Evolutionary conservation across 768 basidiomycete species (phyloP).

Genomic region (Kwoniella europaea): DNA sequence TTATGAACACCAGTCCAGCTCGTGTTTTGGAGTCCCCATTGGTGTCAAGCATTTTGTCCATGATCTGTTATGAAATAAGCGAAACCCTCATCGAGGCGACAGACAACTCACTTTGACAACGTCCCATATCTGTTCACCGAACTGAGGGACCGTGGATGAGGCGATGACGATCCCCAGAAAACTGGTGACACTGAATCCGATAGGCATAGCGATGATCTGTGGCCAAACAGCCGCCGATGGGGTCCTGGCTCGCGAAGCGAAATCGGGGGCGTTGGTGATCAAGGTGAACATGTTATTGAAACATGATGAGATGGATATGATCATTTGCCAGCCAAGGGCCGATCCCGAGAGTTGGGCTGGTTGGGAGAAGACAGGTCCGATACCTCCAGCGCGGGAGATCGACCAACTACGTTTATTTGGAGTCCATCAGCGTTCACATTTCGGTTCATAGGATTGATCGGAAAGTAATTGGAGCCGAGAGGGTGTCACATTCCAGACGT

Average conservation of each 20-base stretch:
- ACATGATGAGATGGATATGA: constrained; percentile 63
- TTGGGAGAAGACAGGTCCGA: constrained; percentile 74
- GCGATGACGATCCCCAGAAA: constrained; percentile 82
- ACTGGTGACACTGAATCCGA: constrained; percentile 74
- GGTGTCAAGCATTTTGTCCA: constrained; percentile 69
- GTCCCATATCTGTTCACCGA: constrained; percentile 78
- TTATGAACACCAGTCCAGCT: constrained; percentile 77
- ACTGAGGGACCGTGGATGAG: constrained; percentile 75
- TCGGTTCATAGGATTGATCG: too few relatives aligned
- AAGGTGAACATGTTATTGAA: constrained; percentile 80
- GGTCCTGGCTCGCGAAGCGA: constrained; percentile 46
- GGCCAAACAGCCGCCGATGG: constrained; percentile 49
- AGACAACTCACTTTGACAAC: constrained; percentile 64
- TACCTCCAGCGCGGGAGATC: constrained; percentile 75
- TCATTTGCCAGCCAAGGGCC: constrained; percentile 68
- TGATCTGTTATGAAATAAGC: constrained; percentile 59
- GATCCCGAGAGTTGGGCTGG: constrained; percentile 70
- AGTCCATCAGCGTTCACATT: background rate
- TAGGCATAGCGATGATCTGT: constrained; percentile 68
- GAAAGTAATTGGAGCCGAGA: too few relatives aligned
- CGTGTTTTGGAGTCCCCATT: constrained; percentile 68
- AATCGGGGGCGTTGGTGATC: constrained; percentile 50
- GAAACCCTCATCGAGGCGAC: too few relatives aligned
- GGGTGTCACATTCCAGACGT: background rate
- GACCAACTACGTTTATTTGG: constrained; percentile 62